Evolutionary conservation across 192 early-diverging fungal species (phyloP).

Genomic region (Haplosporangium gracile): DNA sequence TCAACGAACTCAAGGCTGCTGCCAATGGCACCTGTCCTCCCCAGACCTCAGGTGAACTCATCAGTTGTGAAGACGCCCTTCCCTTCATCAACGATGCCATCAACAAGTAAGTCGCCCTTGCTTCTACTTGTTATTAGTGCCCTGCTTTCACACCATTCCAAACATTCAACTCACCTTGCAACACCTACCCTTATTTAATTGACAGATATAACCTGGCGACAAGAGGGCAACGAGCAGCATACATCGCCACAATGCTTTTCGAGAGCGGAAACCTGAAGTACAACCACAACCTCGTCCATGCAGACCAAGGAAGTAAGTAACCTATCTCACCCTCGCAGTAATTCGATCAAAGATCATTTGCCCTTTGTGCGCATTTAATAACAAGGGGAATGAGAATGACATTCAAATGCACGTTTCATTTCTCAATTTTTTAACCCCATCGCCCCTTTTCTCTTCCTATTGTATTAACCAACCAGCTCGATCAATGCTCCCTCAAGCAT

Average conservation of each 20-base stretch:
- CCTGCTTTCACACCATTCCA: background rate
- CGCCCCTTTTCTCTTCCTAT: background rate
- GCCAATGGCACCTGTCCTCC: conserved; percentile 26
- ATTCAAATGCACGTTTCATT: background rate
- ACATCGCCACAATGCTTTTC: conserved; percentile 43
- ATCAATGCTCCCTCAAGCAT: conserved; percentile 35
- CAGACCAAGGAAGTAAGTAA: conserved; percentile 43
- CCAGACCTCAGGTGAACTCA: conserved; percentile 18
- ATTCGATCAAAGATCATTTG: background rate
- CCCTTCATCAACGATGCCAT: conserved; percentile 46
- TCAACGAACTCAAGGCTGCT: conserved; percentile 23
- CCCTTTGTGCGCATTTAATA: background rate
- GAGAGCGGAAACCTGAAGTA: conserved; percentile 37
- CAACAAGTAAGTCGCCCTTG: conserved; percentile 16
- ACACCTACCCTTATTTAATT: background rate
- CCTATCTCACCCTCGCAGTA: background rate
- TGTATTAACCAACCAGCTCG: conserved; percentile 8
- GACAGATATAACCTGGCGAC: conserved; percentile 22
- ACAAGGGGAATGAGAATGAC: background rate
- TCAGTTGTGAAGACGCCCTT: conserved; percentile 39
- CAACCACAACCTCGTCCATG: conserved; percentile 28
- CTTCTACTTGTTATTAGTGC: background rate
- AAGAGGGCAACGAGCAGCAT: conserved; percentile 49
- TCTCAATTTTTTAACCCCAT: background rate
- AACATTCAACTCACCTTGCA: background rate